phyloP scores from a whole-genome alignment of 192 early-diverging fungal species.

The Kappamyces sp. region DNA sequence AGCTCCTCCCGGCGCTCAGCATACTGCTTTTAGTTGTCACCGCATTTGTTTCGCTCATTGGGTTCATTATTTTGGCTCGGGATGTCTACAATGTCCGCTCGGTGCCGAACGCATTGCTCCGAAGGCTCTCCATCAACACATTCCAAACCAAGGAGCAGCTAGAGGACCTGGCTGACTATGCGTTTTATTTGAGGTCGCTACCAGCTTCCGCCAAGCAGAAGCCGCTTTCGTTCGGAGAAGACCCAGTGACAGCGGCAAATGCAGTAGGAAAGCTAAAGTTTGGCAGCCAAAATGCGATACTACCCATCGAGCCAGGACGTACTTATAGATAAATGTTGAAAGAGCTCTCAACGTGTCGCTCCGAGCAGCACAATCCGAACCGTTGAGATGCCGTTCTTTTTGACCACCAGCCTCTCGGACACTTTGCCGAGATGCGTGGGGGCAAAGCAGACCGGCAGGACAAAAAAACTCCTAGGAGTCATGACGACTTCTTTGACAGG shows the following conservation, averaged over 20 bases:
- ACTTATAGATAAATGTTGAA: conserved; percentile 1
- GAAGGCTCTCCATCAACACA: too few species aligned
- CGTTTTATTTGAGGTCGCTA: conserved; percentile 3
- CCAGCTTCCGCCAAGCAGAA: neutral
- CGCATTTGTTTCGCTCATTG: conserved; percentile 1
- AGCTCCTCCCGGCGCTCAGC: neutral
- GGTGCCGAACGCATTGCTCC: too few species aligned
- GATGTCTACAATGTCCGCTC: neutral
- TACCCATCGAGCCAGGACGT: neutral
- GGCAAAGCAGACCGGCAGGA: conserved; percentile 7
- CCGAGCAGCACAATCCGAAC: conserved; percentile 8
- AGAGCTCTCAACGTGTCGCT: neutral
- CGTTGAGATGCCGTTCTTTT: conserved; percentile 6
- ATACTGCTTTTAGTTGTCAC: neutral
- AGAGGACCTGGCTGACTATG: too few species aligned
- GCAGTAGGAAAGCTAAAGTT: too few species aligned
- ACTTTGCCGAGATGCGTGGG: neutral
- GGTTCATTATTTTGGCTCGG: conserved; percentile 3
- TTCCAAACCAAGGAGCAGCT: too few species aligned
- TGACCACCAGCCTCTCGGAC: conserved; percentile 6
- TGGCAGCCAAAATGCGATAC: neutral
- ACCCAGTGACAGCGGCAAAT: too few species aligned
- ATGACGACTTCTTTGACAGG: conserved; percentile 11
- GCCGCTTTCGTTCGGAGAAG: too few species aligned
- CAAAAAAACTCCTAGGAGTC: conserved; percentile 8